Conservation (phyloP, 2,329 filamentous ascomycete genomes). For the Diaporthe batatas region DNA sequence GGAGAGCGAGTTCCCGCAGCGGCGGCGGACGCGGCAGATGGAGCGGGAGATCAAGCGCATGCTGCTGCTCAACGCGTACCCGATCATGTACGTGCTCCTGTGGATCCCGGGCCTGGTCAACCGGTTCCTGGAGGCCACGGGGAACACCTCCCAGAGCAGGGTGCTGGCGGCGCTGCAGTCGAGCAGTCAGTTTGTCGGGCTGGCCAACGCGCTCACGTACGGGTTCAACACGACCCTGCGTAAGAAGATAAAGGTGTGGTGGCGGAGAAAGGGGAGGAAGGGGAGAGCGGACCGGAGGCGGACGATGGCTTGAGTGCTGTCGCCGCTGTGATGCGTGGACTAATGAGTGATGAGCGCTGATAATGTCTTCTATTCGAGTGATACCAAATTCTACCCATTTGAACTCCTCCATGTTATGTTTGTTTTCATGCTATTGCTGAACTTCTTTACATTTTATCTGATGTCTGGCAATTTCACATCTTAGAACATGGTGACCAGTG, state of each 20-base stretch:
- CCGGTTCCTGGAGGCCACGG: conserved; percentile 50
- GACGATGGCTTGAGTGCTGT: background rate
- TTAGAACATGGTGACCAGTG: background rate
- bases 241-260: conserved; percentile 33
- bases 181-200: conserved; percentile 54
- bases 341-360: conserved; percentile 32
- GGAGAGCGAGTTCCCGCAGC: conserved; percentile 43
- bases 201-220: conserved; percentile 56
- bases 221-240: conserved; percentile 53
- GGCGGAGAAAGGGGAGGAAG: conserved; percentile 18
- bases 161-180: conserved; percentile 49
- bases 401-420: background rate
- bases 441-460: too few species aligned
- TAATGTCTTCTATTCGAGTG: conserved; percentile 31
- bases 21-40: conserved; percentile 43
- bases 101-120: conserved; percentile 56
- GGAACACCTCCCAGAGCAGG: conserved; percentile 31
- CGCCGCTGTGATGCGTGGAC: background rate
- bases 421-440: background rate
- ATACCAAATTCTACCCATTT: conserved; percentile 13
- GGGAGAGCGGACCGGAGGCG: background rate
- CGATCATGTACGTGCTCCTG: conserved; percentile 54
- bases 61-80: conserved; percentile 55
- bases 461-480: background rate
- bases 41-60: conserved; percentile 50